phyloP scores from a whole-genome alignment of 306 rosid species.

The Heteromeles arbutifolia region DNA sequence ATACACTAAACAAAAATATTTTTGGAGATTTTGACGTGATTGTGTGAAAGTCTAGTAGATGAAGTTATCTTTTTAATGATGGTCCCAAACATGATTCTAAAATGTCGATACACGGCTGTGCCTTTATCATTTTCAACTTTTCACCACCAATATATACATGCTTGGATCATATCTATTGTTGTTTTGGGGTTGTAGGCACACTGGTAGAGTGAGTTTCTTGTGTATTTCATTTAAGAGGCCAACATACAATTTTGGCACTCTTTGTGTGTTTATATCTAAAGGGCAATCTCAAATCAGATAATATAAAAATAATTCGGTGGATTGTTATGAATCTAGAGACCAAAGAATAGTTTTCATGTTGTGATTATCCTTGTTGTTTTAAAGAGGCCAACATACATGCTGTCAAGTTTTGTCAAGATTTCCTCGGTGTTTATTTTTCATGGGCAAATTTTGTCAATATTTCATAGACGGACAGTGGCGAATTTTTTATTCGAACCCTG shows the following conservation, averaged over 20 bases:
- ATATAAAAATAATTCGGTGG: too few species aligned
- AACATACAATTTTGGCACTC: neutral
- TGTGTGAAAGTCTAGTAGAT: neutral
- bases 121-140: neutral
- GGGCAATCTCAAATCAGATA: neutral
- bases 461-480: too few species aligned
- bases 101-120: neutral
- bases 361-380: neutral
- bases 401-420: neutral
- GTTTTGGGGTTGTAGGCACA: too few species aligned
- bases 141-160: neutral
- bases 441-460: neutral
- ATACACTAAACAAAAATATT: neutral
- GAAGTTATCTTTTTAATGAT: neutral
- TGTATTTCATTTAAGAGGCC: neutral
- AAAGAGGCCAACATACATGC: neutral
- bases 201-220: neutral
- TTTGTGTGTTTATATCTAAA: neutral
- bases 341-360: neutral
- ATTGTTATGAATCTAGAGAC: neutral
- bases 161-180: neutral
- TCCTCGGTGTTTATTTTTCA: neutral
- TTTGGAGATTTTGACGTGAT: constrained; percentile 1
- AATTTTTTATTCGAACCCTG: too few species aligned
- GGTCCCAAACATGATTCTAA: neutral